phyloP scores from a whole-genome alignment of 306 rosid genomes.

The Sicyos edulis region DNA sequence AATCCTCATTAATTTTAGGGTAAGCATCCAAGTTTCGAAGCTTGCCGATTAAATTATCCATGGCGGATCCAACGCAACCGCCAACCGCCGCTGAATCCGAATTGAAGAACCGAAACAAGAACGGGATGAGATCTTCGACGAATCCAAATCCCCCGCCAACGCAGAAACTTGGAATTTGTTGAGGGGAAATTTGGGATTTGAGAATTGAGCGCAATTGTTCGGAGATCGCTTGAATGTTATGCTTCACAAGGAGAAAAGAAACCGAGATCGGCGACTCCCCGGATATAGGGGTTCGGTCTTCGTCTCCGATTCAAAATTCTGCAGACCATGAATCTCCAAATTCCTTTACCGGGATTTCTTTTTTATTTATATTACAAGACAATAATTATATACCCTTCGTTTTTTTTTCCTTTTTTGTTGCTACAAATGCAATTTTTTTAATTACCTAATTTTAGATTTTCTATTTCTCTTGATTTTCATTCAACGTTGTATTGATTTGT shows the following conservation, averaged over 20 bases:
- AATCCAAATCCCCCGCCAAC: not conserved
- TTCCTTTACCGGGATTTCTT: not conserved
- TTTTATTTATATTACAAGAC: not conserved
- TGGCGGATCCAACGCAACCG: conserved; percentile 22
- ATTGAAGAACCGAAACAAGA: not conserved
- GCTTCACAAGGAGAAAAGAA: not conserved
- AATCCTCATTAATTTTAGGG: conserved; percentile 95
- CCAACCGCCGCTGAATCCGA: not conserved
- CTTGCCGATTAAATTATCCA: conserved; percentile 72
- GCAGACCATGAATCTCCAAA: not conserved
- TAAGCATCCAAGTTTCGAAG: conserved; percentile 89
- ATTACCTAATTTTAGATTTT: too few relatives aligned
- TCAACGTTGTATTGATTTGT: too few relatives aligned
- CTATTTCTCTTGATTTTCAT: too few relatives aligned
- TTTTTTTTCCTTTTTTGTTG: too few relatives aligned
- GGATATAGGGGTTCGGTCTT: conserved; percentile 18
- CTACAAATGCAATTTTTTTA: too few relatives aligned
- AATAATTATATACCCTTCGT: not conserved
- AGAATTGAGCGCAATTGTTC: not conserved
- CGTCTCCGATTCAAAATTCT: conserved; percentile 16
- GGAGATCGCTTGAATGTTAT: not conserved
- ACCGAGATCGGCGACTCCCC: not conserved
- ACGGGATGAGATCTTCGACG: not conserved
- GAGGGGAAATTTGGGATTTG: not conserved
- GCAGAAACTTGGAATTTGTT: not conserved